These are phyloP conservation scores for Pseudoturritis turrita DNA, from an alignment of 345 rosid species.

Conservation along the genomic window DNA sequence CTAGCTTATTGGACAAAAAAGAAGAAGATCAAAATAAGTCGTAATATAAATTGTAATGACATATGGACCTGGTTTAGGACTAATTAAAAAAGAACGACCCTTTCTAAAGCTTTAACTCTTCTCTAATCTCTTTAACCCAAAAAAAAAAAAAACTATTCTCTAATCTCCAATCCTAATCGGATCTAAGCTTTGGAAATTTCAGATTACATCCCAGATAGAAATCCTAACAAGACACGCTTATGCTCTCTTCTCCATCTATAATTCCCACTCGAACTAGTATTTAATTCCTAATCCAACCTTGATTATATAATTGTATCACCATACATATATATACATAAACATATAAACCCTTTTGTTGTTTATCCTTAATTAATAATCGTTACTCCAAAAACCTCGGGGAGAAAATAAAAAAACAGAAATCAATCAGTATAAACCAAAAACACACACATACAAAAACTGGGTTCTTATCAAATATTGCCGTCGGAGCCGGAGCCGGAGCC, in stretches of 20 bases:
- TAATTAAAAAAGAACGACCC: constrained; percentile 2
- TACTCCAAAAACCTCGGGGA: not conserved
- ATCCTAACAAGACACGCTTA: constrained; percentile 5
- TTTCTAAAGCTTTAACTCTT: not conserved
- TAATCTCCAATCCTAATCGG: not conserved
- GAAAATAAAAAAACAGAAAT: not conserved
- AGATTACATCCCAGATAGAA: not conserved
- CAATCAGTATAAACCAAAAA: not conserved
- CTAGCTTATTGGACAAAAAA: not conserved
- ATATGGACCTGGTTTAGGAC: not conserved
- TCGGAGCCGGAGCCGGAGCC: not conserved
- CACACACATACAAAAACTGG: constrained; percentile 2
- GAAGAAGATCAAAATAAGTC: not conserved
- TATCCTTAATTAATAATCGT: not conserved
- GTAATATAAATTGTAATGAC: not conserved
- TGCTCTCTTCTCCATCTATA: not conserved
- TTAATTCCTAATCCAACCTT: not conserved
- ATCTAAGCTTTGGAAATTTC: not conserved
- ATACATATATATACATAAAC: not conserved
- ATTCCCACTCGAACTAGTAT: not conserved
- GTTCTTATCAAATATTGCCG: constrained; percentile 9
- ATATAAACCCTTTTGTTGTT: not conserved
- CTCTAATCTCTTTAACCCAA: not conserved
- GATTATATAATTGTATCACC: not conserved
- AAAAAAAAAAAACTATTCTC: not conserved